Base-by-base conservation (phyloP, 176 grass and related monocot genomes). In the Bothriochloa decipiens region DNA sequence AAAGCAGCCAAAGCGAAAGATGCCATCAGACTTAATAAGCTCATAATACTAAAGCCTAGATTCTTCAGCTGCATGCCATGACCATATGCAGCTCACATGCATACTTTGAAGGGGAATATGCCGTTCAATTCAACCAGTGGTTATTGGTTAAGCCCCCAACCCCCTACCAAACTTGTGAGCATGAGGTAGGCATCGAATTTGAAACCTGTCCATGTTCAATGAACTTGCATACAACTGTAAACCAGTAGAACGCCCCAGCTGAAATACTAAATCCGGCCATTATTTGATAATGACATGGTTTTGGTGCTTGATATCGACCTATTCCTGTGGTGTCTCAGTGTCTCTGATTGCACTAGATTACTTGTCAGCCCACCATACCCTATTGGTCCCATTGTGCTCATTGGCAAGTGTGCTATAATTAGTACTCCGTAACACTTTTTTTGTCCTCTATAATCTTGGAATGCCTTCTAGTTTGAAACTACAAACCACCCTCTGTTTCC, bases 121-220 rank as follows among this genome's bases (percentile, higher is more conserved):
- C 36, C 40, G 33, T 68, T 75, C 5, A 37, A 39, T 78, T 78
- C 52, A 78, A 17, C n/a, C 40, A 47, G 28, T 66, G 41, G 25
- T 15, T 55, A 78, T 11, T 66, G 41, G 42, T 11, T 55, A 72
- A 74, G 45, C 45, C 20, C 71, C 29, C 29, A 68, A 35, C 23
- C 85, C 16, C 1, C 25, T 63, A 41, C 81, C 55, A 67, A 77
- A 88, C 57, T 22, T 35, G 25, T 9, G 26, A 77, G 49, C 29
- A 32, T 32, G 29, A 37, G 63, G 52, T 55, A 55, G 40, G 32
- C 86, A 78, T 65, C 2, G 33, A 74, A 55, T 37, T 64, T 4
- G 52, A 25, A 65, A 41, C 36, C 16, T 23, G 88, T 87, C 84
- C 80, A 90, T 64, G 78, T 90, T 83, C 88, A 83, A 75, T 87